Base-by-base conservation (phyloP, 345 rosid genomes). In the Bruguiera parviflora region DNA sequence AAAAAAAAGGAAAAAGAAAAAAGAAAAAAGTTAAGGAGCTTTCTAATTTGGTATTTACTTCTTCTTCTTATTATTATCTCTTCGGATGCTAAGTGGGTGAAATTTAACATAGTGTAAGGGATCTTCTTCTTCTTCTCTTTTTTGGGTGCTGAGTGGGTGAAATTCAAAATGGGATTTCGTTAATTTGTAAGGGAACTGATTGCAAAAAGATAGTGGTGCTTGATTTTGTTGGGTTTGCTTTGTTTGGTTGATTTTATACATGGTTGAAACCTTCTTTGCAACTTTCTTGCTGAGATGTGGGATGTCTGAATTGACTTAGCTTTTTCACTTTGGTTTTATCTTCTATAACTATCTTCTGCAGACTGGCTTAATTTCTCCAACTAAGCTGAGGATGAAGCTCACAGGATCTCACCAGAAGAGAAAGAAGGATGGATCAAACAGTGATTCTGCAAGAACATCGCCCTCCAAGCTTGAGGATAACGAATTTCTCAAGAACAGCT, bases 321-420 rank as follows among this genome's bases (percentile, higher is more conserved):
- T 29, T 20, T 24, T 65, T 73, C 37, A 43, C 27, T 68, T 6
- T 62, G 65, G 46, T 28, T 56, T 63, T 24, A 8, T 59, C 3
- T 2, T 24, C 29, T 56, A 16, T 56, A 21, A 24, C 4, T n/a
- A 5, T 15, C 21, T 19, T 33, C 32, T 74, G 78, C 83, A 92
- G 97, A 84, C 82, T 73, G 91, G 94, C 47, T 77, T 90, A 35
- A 90, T 90, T 63, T 95, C 99, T 29, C 99, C 99, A 4, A 92
- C 89, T 62, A 95, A 92, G 81, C 73, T 95, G 71, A 76, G 99
- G 85, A 87, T 92, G 97, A 92, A 85, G 89, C 85, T 95, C 15
- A 77, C 87, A 80, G 98, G 96, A 52, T 77, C 87, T 59, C 88
- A 78, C 65, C 66, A 87, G 66, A 72, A 70, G 64, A 87, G 81